Base-by-base conservation (phyloP, 495 filamentous ascomycete genomes). In the Xylaria venustula region DNA sequence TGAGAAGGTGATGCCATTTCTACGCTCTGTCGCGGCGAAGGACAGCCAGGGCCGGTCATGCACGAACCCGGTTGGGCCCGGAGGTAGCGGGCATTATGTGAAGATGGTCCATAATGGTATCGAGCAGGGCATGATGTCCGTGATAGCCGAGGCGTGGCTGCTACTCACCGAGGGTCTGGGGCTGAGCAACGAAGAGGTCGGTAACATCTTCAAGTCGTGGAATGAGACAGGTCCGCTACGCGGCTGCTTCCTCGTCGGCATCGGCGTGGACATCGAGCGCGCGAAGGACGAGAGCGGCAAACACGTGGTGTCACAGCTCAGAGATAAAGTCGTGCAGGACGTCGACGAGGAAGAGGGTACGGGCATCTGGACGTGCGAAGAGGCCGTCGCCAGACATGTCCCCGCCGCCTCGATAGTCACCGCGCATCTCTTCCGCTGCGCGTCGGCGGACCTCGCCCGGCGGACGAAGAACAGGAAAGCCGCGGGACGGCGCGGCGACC, bases 51-150 rank as follows among this genome's bases (percentile, higher is more conserved):
- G 85, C 3, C 80, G 72, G 3, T 81, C 86, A 0, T 91, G 88
- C 69, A 87, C 90, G 4, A 83, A 73, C 11, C 77, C 77, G 11
- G 75, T 87, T 63, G 88, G 88, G 0, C 82, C 81, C 3, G 85
- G 83, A 1, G 87, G 89, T 2, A 79, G 82, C 0, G 88, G 88
- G 1, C 85, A 91, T 69, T 90, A 86, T 64, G 86, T 90, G 34
- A 91, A 92, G 71, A 91, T 90, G 87, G 81, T 89, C 0, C 88
- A 91, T 65, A 90, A 91, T 66, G 87, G 87, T 4, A 90, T 91
- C 48, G 87, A 92, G 69, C 86, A 89, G 49, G 87, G 86, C 17
- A 88, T 90, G 85, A 75, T 68, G 45, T 65, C 66, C 36, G 61
- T 58, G 50, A 60, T 74, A 15, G 81, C 79, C 28, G 88, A 91